These are phyloP conservation scores for Sorghum bicolor DNA, from an alignment of 176 grass and related monocot genomes.

Conservation along the genomic window Sorghum_bicolor_NCBIv3 NC_012878.2:9806501-9807000, in stretches of 20 bases:
- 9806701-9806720: background rate
- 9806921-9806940: background rate
- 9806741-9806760: background rate
- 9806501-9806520: slow-evolving; percentile 65
- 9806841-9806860: background rate
- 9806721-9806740: background rate
- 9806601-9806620: background rate
- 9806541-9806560: background rate
- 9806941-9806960: background rate
- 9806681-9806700: background rate
- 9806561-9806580: background rate
- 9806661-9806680: background rate
- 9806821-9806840: background rate
- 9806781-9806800: background rate
- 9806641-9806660: background rate
- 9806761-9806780: background rate
- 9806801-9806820: background rate
- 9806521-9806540: slow-evolving; percentile 82
- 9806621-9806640: background rate
- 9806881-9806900: background rate
- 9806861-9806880: background rate
- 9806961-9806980: background rate
- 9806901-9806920: background rate
- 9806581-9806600: too few relatives aligned
- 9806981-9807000: background rate